Base-by-base conservation (phyloP, 306 rosid species). In the Quercus rubra region DNA sequence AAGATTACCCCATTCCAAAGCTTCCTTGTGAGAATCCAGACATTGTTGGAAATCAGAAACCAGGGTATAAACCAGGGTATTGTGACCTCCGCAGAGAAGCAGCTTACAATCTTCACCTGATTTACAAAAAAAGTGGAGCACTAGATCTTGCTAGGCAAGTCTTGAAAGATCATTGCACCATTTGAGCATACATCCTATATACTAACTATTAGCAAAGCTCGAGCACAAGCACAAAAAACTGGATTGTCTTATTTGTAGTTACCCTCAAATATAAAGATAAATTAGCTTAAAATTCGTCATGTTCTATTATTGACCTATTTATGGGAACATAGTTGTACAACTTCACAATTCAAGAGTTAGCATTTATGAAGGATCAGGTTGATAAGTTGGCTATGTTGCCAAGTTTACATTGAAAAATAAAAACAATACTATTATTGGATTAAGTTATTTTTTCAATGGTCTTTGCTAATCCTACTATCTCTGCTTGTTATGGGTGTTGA, bases 31-130 rank as follows among this genome's bases (percentile, higher is more conserved):
- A 92, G 82, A 86, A 82, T 55, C 83, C 77, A 56, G 82, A 83
- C 62, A 55, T 79, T 30, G 28, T 20, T 0, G 85, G 88, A 76
- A 83, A 84, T 79, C 86, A 33, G 73, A 77, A 64, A 66, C 85
- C 86, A 38, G 97, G 93, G 74, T 84, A 88, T 67, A 77, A 64
- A 66, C 85, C 87, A 31, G 97, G 93, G 76, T 84, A 88, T 67
- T 92, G 98, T 74, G 87, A 94, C 78, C 93, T 94, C 80, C 87
- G 90, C 52, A 88, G 98, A 78, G 98, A 94, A 78, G 97, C 98
- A 7, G 96, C 97, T 59, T 88, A 78, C 84, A 94, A 94, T 89
- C 83, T 94, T 77, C 98, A 94, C 86, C 84, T 92, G 7, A 92
- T 94, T 74, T 92, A 94, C 79, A 94, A 87, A 83, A 88, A 76